Evolutionary conservation across 345 rosid species (phyloP).

Genomic region (Aquilaria yunnanensis): DNA sequence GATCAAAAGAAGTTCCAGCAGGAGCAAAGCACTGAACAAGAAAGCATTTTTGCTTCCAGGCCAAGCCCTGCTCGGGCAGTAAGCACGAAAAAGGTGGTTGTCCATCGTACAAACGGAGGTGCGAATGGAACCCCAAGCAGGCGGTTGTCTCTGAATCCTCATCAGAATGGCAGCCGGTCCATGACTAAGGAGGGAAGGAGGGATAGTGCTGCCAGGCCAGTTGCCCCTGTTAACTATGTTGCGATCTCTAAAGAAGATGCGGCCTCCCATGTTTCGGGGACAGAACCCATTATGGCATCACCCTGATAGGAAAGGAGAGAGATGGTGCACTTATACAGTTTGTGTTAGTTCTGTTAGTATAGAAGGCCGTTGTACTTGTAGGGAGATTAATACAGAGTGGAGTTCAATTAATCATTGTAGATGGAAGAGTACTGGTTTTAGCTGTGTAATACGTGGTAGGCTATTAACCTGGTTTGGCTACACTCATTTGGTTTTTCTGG

Average conservation of each 20-base stretch:
- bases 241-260: slow-evolving; percentile 68
- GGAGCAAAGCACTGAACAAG: slow-evolving; percentile 78
- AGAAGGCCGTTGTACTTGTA: slow-evolving; percentile 4
- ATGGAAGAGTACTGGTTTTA: too few relatives aligned
- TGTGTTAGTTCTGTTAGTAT: slow-evolving; percentile 12
- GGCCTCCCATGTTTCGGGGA: slow-evolving; percentile 62
- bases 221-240: slow-evolving; percentile 60
- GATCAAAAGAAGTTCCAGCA: slow-evolving; percentile 87
- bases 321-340: background rate
- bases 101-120: slow-evolving; percentile 67
- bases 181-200: slow-evolving; percentile 60
- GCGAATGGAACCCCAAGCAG: slow-evolving; percentile 72
- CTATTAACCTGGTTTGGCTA: too few relatives aligned
- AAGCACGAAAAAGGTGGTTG: slow-evolving; percentile 64
- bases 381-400: background rate
- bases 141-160: slow-evolving; percentile 72
- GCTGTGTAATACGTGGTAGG: too few relatives aligned
- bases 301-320: slow-evolving; percentile 40
- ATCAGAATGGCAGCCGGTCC: slow-evolving; percentile 74
- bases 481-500: too few relatives aligned
- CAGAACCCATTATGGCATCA: slow-evolving; percentile 55
- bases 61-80: slow-evolving; percentile 82
- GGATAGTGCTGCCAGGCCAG: slow-evolving; percentile 50
- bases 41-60: slow-evolving; percentile 49
- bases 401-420: too few relatives aligned